Percentiles rank a stretch among this genome's conserved stretches.
Conservation (phyloP, 2,329 filamentous ascomycete species). For the Monosporascus sp. region DNA sequence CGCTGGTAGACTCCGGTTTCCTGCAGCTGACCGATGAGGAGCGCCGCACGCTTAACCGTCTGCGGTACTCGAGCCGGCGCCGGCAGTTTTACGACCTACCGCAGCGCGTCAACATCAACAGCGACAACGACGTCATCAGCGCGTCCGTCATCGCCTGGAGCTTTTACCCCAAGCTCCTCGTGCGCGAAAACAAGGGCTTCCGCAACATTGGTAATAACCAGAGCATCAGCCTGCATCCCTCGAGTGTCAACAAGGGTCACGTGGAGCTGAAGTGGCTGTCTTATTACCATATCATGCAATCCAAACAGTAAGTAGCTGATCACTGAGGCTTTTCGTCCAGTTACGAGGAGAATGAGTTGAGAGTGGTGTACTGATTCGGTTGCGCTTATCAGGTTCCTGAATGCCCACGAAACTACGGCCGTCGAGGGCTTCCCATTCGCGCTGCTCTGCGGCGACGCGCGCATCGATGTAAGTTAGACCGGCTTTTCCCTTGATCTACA, state of each 20-base stretch:
- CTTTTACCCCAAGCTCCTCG: constrained; percentile 90
- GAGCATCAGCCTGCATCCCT: constrained; percentile 77
- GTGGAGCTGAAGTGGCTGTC: constrained; percentile 74
- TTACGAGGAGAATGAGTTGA: not conserved
- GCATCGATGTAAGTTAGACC: constrained; percentile 62
- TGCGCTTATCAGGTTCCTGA: constrained; percentile 57
- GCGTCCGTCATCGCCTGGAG: constrained; percentile 85
- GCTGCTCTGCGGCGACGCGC: constrained; percentile 81
- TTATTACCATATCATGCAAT: constrained; percentile 97
- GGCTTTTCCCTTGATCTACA: not conserved
- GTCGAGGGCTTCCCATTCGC: constrained; percentile 78
- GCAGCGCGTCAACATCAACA: constrained; percentile 66
- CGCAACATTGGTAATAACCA: constrained; percentile 93
- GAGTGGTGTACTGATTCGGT: no score
- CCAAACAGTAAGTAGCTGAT: constrained; percentile 57
- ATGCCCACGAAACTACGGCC: constrained; percentile 82
- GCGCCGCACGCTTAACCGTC: constrained; percentile 60
- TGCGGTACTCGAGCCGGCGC: constrained; percentile 62
- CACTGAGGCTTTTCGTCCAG: constrained; percentile 3
- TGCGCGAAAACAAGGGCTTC: constrained; percentile 76
- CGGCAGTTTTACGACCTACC: constrained; percentile 80
- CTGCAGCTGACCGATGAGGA: constrained; percentile 71
- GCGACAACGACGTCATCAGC: constrained; percentile 72
- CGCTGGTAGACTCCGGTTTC: constrained; percentile 80
- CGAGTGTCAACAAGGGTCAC: constrained; percentile 77